phyloP scores from a whole-genome alignment of 768 basidiomycete species.

The Serendipita vermifera region DNA sequence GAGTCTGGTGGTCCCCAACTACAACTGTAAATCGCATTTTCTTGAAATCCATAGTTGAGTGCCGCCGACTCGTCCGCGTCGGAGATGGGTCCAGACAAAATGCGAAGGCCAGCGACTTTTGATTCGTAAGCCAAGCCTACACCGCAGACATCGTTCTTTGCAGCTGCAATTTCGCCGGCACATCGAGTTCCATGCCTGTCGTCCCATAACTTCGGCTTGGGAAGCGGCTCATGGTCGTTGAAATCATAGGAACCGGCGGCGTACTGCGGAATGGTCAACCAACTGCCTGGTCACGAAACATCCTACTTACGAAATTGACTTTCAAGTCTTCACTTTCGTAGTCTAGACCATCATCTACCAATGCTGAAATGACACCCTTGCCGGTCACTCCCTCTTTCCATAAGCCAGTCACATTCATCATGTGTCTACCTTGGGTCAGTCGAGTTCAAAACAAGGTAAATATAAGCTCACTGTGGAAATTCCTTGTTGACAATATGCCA shows the following conservation, averaged over 20 bases:
- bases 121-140: slow-evolving; percentile 36
- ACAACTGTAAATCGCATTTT: slow-evolving; percentile 37
- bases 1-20: slow-evolving; percentile 41
- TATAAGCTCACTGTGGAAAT: slow-evolving; percentile 21
- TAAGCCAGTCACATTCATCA: slow-evolving; percentile 32
- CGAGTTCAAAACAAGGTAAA: too few species aligned
- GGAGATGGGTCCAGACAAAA: slow-evolving; percentile 35
- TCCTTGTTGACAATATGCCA: slow-evolving; percentile 38
- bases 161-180: slow-evolving; percentile 38
- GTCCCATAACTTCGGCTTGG: slow-evolving; percentile 34
- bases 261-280: slow-evolving; percentile 20
- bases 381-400: slow-evolving; percentile 34
- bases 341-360: slow-evolving; percentile 40
- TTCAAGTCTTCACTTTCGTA: slow-evolving; percentile 32
- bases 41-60: slow-evolving; percentile 36
- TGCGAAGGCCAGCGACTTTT: slow-evolving; percentile 35
- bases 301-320: slow-evolving; percentile 32
- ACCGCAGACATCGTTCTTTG: slow-evolving; percentile 38
- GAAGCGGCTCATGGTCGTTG: slow-evolving; percentile 36
- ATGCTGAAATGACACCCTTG: slow-evolving; percentile 31
- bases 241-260: slow-evolving; percentile 36
- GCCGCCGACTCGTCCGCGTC: slow-evolving; percentile 40
- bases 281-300: neutral
- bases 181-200: slow-evolving; percentile 41
- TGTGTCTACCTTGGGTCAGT: slow-evolving; percentile 20